Evolutionary conservation across 225 moss, liverwort and hornwort species (phyloP).

Genomic region (Rhytidiadelphus loreus): DNA sequence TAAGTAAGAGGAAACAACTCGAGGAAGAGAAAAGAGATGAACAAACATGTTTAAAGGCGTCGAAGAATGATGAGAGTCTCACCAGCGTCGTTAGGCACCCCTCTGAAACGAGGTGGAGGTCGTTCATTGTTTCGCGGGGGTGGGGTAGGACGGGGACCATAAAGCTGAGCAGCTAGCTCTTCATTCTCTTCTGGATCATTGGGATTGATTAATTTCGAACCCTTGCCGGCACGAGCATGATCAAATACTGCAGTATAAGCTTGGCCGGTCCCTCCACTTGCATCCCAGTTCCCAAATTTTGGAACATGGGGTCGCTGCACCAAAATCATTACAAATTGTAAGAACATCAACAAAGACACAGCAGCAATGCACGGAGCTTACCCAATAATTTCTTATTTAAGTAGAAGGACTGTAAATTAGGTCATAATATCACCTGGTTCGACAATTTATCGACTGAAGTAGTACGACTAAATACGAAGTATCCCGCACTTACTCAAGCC

Average conservation of each 20-base stretch:
- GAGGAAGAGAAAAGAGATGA: background rate
- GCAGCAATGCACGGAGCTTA: background rate
- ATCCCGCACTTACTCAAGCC: background rate
- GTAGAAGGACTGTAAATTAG: background rate
- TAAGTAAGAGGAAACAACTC: background rate
- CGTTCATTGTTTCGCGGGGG: constrained; percentile 28
- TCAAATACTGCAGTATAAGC: constrained; percentile 53
- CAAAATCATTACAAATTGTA: background rate
- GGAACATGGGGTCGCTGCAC: constrained; percentile 54
- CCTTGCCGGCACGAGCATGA: constrained; percentile 40
- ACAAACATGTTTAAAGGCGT: background rate
- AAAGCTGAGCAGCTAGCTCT: constrained; percentile 18
- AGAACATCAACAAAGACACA: background rate
- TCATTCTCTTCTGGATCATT: constrained; percentile 48
- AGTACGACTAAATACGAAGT: background rate
- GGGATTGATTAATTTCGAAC: constrained; percentile 20
- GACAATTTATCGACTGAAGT: background rate
- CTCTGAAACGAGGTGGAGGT: constrained; percentile 30
- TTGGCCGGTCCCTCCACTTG: constrained; percentile 22
- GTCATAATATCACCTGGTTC: background rate
- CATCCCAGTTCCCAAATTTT: constrained; percentile 56
- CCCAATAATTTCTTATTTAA: background rate
- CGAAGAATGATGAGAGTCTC: background rate
- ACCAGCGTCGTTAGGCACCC: constrained; percentile 26
- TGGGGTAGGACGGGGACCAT: constrained; percentile 12